Base-by-base conservation (phyloP, 345 rosid species). In the Sisymbrium irio region DNA sequence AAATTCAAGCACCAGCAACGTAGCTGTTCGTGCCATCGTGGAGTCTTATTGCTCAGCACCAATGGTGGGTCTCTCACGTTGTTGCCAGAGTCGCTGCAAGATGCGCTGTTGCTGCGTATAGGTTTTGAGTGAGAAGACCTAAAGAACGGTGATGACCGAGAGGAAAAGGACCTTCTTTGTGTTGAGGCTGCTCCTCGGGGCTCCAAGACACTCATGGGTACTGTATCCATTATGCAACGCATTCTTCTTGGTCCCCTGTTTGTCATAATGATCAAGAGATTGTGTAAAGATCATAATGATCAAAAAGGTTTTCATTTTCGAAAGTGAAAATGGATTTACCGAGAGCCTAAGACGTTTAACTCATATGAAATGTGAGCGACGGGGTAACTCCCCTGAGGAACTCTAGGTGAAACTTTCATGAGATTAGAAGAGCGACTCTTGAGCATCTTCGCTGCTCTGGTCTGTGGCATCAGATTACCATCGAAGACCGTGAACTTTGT, bases 1-100 rank as follows among this genome's bases (percentile, higher is more conserved):
- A 89, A 89, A 69, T 89, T 89, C 69, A 87, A 73, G 81, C 96
- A 87, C 96, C 92, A 89, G 67, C 92, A 89, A 35, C 86, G 92
- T 35, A 87, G 87, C 72, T 89, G 92, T 71, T 85, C 92, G n/a
- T 89, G 96, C 92, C 96, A 89, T 72, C 92, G 76, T 40, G 93
- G 96, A 33, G 91, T 73, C 85, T 88, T 89, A 45, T 89, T 87
- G 71, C 74, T 87, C 65, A 89, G 77, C 9, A 83, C 84, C 54
- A 89, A 55, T 27, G 80, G 61, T 28, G 70, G 83, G 22, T 82
- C 85, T 53, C 77, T 84, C 75, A 50, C 60, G 74, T 49, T 62
- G 62, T 66, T 47, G 35, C 79, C 78, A 13, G 85, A 77, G 14
- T 39, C 22, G 35, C 78, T 72, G 72, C 68, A 80, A 9, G 84